phyloP scores from a whole-genome alignment of 805 yeast genomes.

The Metschnikowia similis region DNA sequence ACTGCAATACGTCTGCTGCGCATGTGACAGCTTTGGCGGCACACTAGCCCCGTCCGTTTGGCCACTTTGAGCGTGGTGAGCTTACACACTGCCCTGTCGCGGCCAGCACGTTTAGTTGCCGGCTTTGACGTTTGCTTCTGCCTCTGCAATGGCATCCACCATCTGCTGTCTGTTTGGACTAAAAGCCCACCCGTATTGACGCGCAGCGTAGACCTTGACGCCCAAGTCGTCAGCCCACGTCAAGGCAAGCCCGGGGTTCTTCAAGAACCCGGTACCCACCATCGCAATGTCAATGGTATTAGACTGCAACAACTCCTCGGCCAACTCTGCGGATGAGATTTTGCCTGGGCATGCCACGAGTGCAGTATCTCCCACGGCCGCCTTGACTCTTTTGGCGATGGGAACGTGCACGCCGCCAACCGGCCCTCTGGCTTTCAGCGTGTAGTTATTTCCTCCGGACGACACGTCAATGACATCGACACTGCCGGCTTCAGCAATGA shows the following conservation, averaged over 20 bases:
- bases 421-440: slow-evolving; percentile 6
- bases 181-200: slow-evolving; percentile 1
- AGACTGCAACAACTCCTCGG: slow-evolving; percentile 30
- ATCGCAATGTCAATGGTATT: slow-evolving; percentile 46
- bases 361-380: slow-evolving; percentile 39
- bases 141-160: neutral
- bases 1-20: no score
- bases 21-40: no score
- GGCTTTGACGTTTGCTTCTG: neutral
- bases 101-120: neutral
- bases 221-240: slow-evolving; percentile 48
- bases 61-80: no score
- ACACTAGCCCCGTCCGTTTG: no score
- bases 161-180: neutral
- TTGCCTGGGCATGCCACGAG: slow-evolving; percentile 47
- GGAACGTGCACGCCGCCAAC: neutral
- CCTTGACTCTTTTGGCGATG: slow-evolving; percentile 39
- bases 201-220: slow-evolving; percentile 28
- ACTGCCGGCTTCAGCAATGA: slow-evolving; percentile 35
- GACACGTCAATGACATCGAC: slow-evolving; percentile 54
- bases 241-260: slow-evolving; percentile 47
- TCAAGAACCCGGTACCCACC: slow-evolving; percentile 44
- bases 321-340: slow-evolving; percentile 24
- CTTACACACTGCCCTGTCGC: rapidly evolving
- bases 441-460: slow-evolving; percentile 45